Base-by-base conservation (phyloP, 371 early-diverging fungal species). In the Amoeboaphelidium protococcarum region DNA sequence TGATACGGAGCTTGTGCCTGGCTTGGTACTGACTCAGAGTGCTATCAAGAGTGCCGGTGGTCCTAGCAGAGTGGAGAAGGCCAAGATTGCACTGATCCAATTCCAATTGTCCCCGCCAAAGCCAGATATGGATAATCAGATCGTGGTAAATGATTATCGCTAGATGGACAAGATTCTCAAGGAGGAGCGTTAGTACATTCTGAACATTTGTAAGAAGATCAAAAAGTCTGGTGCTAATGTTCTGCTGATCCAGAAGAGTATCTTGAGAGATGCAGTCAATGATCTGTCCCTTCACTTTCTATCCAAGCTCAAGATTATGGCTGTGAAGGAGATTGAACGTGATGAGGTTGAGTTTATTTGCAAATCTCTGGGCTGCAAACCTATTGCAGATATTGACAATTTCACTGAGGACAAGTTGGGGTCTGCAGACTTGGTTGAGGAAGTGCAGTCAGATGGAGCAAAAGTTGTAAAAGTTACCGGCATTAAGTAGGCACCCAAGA, bases 61-160 rank as follows among this genome's bases (percentile, higher is more conserved):
- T 3, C 92, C 91, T 21, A 75, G 73, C 25, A 73, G 84, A 40
- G 72, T 89, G 52, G 95, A 92, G 58, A 98, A 91, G 73, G 94
- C 91, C 46, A 94, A 91, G 70, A 86, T 96, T 60, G 95, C 78
- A 51, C 63, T 98, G 41, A 73, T 95, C 54, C 98, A 98, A 66
- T 99, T 98, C 80, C 94, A 96, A 59, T 71, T 99, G 22, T 92
- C 96, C 21, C 88, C 98, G 31, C 98, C 99, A 47, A 99, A 99
- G 67, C 94, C 99, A 43, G 96, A 98, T 61, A 91, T 98, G 86
- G 99, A 99, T 59, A 94, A 95, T 66, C 95, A 94, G 63, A 82
- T 99, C 53, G 77, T 92, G 31, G 90, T 99, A 22, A 92, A 88
- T 62, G 94, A 96, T 60, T 91, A 95, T 63, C 78, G 91, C 48